A percentile compares a stretch with the other conserved stretches of the same genome.
Conservation (phyloP, 1,284 basidiomycete species). For the Ceratobasidium theobromae region DNA sequence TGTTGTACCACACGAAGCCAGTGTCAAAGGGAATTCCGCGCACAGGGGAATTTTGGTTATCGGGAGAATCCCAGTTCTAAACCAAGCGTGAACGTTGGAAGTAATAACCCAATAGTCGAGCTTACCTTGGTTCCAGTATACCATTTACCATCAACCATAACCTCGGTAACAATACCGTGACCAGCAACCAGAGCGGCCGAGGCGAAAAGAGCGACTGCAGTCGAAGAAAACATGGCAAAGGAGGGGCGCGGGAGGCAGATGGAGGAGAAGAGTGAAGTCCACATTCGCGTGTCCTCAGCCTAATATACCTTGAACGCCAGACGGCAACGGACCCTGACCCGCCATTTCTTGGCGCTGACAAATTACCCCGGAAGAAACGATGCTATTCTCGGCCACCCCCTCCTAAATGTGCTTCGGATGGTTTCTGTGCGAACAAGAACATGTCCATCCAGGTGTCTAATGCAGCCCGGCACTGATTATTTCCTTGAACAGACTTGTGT, state of each 20-base stretch:
- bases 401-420: too few species aligned
- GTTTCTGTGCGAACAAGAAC: too few species aligned
- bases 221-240: background rate
- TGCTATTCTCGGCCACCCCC: too few species aligned
- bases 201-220: conserved; percentile 27
- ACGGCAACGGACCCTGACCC: background rate
- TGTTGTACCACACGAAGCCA: conserved; percentile 9
- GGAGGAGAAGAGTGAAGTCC: too few species aligned
- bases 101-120: background rate
- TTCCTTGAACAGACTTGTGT: too few species aligned
- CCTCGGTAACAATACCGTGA: background rate
- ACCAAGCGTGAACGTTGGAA: background rate
- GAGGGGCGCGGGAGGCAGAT: background rate
- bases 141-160: background rate
- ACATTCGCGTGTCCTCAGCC: too few species aligned
- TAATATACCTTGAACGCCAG: too few species aligned
- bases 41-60: conserved; percentile 19
- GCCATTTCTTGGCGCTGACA: conserved; percentile 1
- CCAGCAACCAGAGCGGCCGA: conserved; percentile 19
- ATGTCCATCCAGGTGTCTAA: too few species aligned
- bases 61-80: conserved; percentile 17
- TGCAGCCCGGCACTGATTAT: too few species aligned
- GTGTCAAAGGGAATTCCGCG: conserved; percentile 12
- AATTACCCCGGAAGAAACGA: background rate
- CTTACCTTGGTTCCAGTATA: conserved; percentile 3